Conservation (phyloP, 2,329 filamentous ascomycete genomes). For the Byssochlamys sp. region DNA sequence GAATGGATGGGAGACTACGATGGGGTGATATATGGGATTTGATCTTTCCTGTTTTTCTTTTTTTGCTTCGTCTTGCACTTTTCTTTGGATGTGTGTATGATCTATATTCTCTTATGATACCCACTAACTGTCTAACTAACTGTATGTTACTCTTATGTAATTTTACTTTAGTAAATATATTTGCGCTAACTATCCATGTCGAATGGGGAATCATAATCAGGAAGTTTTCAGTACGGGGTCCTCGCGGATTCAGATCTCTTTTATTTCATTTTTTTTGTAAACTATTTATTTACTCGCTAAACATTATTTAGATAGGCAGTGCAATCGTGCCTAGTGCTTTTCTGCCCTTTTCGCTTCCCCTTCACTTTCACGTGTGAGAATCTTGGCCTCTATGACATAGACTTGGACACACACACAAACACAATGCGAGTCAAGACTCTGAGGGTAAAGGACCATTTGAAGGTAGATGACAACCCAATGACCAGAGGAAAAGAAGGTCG, state of each 20-base stretch:
- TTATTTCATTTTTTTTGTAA: neutral
- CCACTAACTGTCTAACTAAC: neutral
- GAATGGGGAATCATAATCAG: too few species aligned
- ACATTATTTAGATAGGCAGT: neutral
- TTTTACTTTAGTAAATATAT: neutral
- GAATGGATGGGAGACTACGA: constrained; percentile 48
- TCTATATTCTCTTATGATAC: neutral
- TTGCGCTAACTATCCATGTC: too few species aligned
- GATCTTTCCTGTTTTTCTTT: constrained; percentile 7
- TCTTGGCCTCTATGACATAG: too few species aligned
- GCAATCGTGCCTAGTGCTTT: neutral
- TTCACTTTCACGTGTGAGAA: neutral
- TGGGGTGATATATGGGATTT: constrained; percentile 28
- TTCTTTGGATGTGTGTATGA: neutral
- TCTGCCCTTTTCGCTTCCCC: neutral
- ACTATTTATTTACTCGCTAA: neutral
- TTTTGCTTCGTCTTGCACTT: neutral
- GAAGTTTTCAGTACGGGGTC: neutral
- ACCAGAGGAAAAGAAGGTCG: too few species aligned
- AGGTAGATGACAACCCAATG: too few species aligned
- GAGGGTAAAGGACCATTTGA: too few species aligned
- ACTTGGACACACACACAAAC: too few species aligned
- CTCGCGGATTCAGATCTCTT: neutral
- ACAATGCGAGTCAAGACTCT: too few species aligned
- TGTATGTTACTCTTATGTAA: neutral